Percentiles rank a stretch among this genome's conserved stretches.
Conservation (phyloP, 2,329 filamentous ascomycete species). For the Colletotrichum horii region DNA sequence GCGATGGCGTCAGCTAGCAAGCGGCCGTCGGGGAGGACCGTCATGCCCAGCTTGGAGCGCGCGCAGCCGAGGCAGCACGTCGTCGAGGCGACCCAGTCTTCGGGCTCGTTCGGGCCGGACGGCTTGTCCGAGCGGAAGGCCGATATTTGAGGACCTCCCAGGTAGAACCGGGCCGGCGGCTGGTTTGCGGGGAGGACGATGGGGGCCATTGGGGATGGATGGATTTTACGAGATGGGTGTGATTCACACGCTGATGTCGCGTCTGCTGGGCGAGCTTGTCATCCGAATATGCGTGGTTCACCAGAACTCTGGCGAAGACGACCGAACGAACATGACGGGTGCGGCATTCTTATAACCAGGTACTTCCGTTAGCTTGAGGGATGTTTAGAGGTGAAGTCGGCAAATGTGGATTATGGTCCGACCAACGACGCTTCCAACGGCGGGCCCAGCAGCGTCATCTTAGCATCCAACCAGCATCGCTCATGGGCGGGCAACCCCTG, state of each 20-base stretch:
- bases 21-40: not conserved
- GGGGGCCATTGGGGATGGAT: not conserved
- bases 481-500: not conserved
- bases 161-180: not conserved
- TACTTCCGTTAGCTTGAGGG: not conserved
- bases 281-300: fast-evolving
- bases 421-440: not conserved
- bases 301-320: not conserved
- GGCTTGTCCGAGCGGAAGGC: not conserved
- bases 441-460: not conserved
- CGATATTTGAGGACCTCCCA: not conserved
- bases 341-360: not conserved
- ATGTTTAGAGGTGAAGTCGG: not conserved
- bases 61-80: not conserved
- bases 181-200: not conserved
- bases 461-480: not conserved
- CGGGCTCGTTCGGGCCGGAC: not conserved
- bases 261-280: not conserved
- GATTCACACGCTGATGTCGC: not conserved
- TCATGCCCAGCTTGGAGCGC: not conserved
- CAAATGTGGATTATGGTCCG: not conserved
- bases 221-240: not conserved
- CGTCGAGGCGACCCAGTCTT: not conserved
- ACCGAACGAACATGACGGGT: fast-evolving
- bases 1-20: not conserved